These are phyloP conservation scores for Cladosporium sp. DNA, from an alignment of 2,329 filamentous ascomycete species.

Conservation along the genomic window DNA sequence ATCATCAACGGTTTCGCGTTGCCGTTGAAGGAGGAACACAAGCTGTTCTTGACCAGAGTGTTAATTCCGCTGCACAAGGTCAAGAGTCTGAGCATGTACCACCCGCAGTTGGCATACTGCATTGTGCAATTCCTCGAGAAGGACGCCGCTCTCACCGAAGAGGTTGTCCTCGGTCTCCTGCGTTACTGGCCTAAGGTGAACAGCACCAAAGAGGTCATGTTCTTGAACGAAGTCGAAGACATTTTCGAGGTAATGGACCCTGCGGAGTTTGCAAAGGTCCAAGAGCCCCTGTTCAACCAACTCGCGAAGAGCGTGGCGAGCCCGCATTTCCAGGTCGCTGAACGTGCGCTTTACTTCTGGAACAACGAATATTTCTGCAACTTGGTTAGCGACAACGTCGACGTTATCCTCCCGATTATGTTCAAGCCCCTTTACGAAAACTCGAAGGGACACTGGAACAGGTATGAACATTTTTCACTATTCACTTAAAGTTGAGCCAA, in stretches of 20 bases:
- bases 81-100: constrained; percentile 99
- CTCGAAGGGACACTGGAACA: constrained; percentile 98
- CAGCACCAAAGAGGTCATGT: constrained; percentile 99
- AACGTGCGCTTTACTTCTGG: constrained; percentile 98
- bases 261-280: constrained; percentile 95
- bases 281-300: constrained; percentile 95
- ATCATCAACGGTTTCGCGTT: constrained; percentile 99
- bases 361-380: constrained; percentile 99
- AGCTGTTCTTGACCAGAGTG: constrained; percentile 90
- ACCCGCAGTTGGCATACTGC: constrained; percentile 95
- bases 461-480: constrained; percentile 50
- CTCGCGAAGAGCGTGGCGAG: constrained; percentile 96
- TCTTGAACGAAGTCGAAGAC: constrained; percentile 96
- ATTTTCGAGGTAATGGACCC: constrained; percentile 99
- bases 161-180: constrained; percentile 88
- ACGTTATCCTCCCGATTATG: constrained; percentile 98
- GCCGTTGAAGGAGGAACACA: constrained; percentile 96
- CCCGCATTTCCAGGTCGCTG: constrained; percentile 97
- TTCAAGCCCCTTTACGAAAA: constrained; percentile 98
- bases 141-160: constrained; percentile 92
- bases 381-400: constrained; percentile 95
- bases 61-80: constrained; percentile 94
- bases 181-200: constrained; percentile 99
- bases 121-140: constrained; percentile 99
- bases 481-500: too few species aligned